A percentile compares a stretch with the other conserved stretches of the same genome.
Evolutionary conservation across 352 stramenopile species (phyloP).

Genomic region (Pythium phragmiticola): DNA sequence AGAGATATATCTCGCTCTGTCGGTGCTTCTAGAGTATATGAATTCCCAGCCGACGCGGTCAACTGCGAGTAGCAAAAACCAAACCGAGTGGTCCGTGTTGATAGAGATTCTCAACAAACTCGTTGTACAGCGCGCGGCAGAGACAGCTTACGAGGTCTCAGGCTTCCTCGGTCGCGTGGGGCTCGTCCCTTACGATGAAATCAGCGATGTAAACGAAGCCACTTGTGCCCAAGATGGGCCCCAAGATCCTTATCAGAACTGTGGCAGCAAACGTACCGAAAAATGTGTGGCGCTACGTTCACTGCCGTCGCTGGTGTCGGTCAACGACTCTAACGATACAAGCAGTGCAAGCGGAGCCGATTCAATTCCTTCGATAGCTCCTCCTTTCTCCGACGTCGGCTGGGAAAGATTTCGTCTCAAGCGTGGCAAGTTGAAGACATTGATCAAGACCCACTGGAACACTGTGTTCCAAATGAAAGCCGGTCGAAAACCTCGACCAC

Average conservation of each 20-base stretch:
- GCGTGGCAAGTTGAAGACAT: not conserved
- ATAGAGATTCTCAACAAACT: conserved; percentile 13
- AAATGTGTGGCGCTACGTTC: not conserved
- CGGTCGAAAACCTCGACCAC: not conserved
- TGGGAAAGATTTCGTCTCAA: conserved; percentile 1
- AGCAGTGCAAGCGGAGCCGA: conserved; percentile 2
- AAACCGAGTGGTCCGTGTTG: conserved; percentile 4
- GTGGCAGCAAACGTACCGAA: not conserved
- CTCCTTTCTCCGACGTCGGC: not conserved
- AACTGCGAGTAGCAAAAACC: not conserved
- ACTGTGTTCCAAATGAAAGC: not conserved
- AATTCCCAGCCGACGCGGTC: not conserved
- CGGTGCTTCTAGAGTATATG: conserved; percentile 4
- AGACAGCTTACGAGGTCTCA: conserved; percentile 19
- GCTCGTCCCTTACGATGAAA: conserved; percentile 12
- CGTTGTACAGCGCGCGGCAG: conserved; percentile 3
- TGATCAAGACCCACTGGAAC: not conserved
- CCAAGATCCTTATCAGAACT: not conserved
- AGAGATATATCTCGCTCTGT: conserved; percentile 15
- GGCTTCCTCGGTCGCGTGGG: conserved; percentile 12
- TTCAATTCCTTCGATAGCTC: not conserved
- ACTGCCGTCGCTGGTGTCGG: not conserved
- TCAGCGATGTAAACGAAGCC: not conserved
- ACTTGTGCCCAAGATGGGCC: not conserved
- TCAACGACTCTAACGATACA: not conserved